A percentile compares a stretch with the other conserved stretches of the same genome.
Conservation (phyloP, 2,329 filamentous ascomycete genomes). For the Thielaviopsis ethacetica region DNA sequence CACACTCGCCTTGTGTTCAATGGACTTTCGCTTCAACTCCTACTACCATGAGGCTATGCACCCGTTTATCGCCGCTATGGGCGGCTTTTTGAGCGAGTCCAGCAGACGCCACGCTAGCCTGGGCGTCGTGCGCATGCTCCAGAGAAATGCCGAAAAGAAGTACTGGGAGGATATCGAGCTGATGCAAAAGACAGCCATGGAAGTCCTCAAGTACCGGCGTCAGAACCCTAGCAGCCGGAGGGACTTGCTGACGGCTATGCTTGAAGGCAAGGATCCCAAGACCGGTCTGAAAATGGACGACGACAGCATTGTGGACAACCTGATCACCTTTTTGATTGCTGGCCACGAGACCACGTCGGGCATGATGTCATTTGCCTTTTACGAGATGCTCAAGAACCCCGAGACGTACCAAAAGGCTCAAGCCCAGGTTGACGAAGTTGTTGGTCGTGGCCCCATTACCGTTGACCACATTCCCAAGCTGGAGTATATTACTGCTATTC, state of each 20-base stretch:
- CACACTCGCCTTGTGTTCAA: constrained; percentile 53
- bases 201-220: constrained; percentile 44
- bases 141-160: constrained; percentile 30
- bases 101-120: constrained; percentile 30
- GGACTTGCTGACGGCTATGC: constrained; percentile 54
- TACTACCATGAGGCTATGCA: constrained; percentile 55
- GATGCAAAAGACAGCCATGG: constrained; percentile 37
- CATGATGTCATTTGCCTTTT: constrained; percentile 47
- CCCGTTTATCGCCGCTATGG: constrained; percentile 54
- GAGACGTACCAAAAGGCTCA: constrained; percentile 43
- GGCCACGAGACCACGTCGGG: constrained; percentile 59
- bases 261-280: constrained; percentile 48
- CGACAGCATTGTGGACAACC: constrained; percentile 47
- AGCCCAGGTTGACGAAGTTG: constrained; percentile 48
- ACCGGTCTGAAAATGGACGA: constrained; percentile 50
- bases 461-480: constrained; percentile 47
- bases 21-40: constrained; percentile 59
- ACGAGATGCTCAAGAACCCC: constrained; percentile 48
- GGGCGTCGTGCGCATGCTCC: constrained; percentile 30
- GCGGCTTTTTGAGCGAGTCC: constrained; percentile 40
- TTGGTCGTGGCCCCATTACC: constrained; percentile 40
- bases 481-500: constrained; percentile 46
- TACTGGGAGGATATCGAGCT: constrained; percentile 37
- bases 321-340: constrained; percentile 57
- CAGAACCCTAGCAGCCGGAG: constrained; percentile 38